Evolutionary conservation across 2,329 filamentous ascomycete species (phyloP).

Genomic region (Alternaria postmessia): DNA sequence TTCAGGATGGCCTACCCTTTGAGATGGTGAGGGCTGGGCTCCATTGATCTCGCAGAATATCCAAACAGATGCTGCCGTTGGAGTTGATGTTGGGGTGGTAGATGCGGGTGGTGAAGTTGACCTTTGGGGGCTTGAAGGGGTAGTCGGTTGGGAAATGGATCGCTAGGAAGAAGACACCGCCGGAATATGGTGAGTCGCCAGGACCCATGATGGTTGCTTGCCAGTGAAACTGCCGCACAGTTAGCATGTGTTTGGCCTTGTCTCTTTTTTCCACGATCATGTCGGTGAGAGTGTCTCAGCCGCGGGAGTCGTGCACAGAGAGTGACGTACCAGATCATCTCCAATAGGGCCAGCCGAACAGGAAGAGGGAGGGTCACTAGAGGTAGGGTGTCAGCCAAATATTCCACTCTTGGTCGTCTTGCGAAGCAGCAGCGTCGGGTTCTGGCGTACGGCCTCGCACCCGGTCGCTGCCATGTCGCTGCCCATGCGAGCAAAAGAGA

Average conservation of each 20-base stretch:
- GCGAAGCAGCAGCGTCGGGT: conserved; percentile 21
- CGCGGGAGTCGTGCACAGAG: conserved; percentile 35
- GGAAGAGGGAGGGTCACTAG: conserved; percentile 95
- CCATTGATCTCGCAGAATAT: conserved; percentile 99
- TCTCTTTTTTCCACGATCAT: conserved; percentile 11
- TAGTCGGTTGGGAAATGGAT: conserved; percentile 99
- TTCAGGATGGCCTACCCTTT: conserved; percentile 72
- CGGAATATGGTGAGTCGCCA: conserved; percentile 95
- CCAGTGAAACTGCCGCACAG: conserved; percentile 86
- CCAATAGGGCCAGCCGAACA: conserved; percentile 97
- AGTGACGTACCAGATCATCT: conserved; percentile 89
- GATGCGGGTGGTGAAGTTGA: conserved; percentile 99
- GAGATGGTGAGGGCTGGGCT: conserved; percentile 97
- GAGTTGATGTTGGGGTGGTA: conserved; percentile 99
- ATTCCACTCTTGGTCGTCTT: conserved; percentile 7
- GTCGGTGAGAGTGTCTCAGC: conserved; percentile 40
- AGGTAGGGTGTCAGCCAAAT: conserved; percentile 44
- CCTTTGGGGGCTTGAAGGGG: conserved; percentile 99
- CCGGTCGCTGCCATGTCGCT: conserved; percentile 23
- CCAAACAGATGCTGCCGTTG: conserved; percentile 98
- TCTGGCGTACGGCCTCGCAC: conserved; percentile 41
- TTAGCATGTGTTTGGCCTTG: conserved; percentile 35
- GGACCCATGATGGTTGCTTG: conserved; percentile 99
- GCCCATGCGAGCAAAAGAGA: conserved; percentile 50
- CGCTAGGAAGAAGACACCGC: conserved; percentile 97